Evolutionary conservation across 2,329 filamentous ascomycete species (phyloP).

Genomic region (Trichoderma cornu-damae): DNA sequence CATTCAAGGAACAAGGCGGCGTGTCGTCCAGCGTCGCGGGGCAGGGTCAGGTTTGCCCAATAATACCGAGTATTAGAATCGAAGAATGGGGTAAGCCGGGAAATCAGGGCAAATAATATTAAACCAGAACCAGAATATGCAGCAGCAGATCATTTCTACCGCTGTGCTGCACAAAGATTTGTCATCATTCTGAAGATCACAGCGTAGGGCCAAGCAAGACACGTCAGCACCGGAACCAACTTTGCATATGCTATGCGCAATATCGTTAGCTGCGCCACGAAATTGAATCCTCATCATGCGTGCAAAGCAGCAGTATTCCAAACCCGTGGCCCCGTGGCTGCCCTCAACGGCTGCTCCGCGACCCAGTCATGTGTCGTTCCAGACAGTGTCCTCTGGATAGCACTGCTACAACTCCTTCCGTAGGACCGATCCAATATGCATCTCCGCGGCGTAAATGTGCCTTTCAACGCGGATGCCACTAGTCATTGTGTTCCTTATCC

Average conservation of each 20-base stretch:
- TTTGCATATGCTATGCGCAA: neutral
- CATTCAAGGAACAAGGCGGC: neutral
- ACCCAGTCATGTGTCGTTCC: neutral
- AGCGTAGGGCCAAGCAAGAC: neutral
- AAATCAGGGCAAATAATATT: neutral
- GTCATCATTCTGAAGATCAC: conserved; percentile 3
- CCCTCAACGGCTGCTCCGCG: neutral
- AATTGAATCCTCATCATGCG: neutral
- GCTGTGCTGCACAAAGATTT: conserved; percentile 4
- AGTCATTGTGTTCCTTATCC: too few species aligned
- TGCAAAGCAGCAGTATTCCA: neutral
- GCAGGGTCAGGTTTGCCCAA: neutral
- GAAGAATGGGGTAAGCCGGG: neutral
- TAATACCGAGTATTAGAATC: too few species aligned
- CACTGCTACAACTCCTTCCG: neutral
- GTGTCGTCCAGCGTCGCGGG: neutral
- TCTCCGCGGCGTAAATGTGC: neutral
- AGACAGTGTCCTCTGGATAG: neutral
- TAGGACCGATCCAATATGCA: neutral
- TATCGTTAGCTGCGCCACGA: conserved; percentile 2
- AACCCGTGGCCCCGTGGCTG: neutral
- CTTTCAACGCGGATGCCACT: too few species aligned
- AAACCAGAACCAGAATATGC: neutral
- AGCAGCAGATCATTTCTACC: neutral
- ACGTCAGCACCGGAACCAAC: conserved; percentile 5